Base-by-base conservation (phyloP, 495 filamentous ascomycete species). In the Neurospora discreta region DNA sequence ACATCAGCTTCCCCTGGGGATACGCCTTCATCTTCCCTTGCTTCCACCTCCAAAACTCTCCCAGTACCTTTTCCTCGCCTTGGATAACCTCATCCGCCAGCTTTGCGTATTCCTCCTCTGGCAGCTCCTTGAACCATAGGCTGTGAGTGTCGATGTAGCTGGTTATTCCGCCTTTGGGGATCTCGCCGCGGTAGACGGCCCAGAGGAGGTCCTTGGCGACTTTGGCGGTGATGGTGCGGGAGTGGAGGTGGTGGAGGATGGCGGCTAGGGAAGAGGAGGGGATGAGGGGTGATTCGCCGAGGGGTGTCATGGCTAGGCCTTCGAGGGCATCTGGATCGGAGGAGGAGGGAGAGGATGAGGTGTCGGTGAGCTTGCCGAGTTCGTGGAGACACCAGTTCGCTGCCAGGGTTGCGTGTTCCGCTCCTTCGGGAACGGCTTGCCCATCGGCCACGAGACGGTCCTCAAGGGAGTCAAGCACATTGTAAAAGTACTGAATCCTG, bases 381-480 rank as follows among this genome's bases (percentile, higher is more conserved):
- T 97, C 93, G 79, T 98, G 94, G 1, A 98, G 84, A 44, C 94
- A 90, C 92, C 92, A 91, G 75, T 89, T 84, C 6, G 81, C 88
- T 16, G 84, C 87, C n/a, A 89, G 75, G 73, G 76, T 72, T 10
- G 80, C 75, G n/a, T 80, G 73, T 1, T 39, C 70, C 26, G 18
- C 43, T 0, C 52, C 26, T 36, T 65, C 26, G 7, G 52, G 52
- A 1, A 65, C 0, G 8, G 75, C 73, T 46, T 11, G 77, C 44
- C 43, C 82, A 16, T 80, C 76, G 40, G 79, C 74, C 16, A 82
- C 79, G 10, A 87, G 81, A 13, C 77, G 77, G 16, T 77, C 80
- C 58, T 76, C 77, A 3, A 93, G 77, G 16, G 78, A 74, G 18
- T 89, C 87, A 26, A 93, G 86, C 6, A 94, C 89, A 20, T 91